Base-by-base conservation (phyloP, 371 early-diverging fungal species). In the Amoeboaphelidium protococcarum region DNA sequence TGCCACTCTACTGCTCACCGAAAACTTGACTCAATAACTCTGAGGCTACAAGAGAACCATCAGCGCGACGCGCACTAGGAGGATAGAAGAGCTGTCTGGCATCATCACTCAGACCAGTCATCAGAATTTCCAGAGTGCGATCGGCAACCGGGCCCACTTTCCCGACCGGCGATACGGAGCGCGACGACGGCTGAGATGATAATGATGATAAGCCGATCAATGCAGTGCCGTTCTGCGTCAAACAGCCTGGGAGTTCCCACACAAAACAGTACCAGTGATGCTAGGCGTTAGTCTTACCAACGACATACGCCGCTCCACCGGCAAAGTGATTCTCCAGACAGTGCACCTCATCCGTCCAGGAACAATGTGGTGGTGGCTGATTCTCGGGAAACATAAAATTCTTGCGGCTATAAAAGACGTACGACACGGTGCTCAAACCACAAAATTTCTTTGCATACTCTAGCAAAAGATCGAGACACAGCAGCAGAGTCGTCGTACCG, bases 191-290 rank as follows among this genome's bases (percentile, higher is more conserved):
- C n/a, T n/a, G n/a, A n/a, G n/a, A n/a, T n/a, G n/a, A n/a, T n/a
- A n/a, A n/a, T n/a, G n/a, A n/a, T n/a, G n/a, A n/a, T n/a, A n/a
- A n/a, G n/a, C n/a, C n/a, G n/a, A n/a, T n/a, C n/a, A n/a, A n/a
- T n/a, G n/a, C n/a, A n/a, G n/a, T n/a, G n/a, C n/a, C n/a, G n/a
- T n/a, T n/a, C n/a, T n/a, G n/a, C 45, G 47, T 45, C 47, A 40
- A 51, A 40, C 50, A 61, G 16, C 16, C 37, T 6, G 37, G 16
- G 6, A 31, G 10, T 31, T 31, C 37, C 37, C 37, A 31, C 53
- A 80, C 56, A 59, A 88, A 94, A 26, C 85, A 63, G 60, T 83
- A 78, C 95, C 95, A 94, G 60, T 90, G 88, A 49, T 90, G 90
- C 37, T 16, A n/a, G n/a, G n/a, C 77, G 55, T 79, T 82, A 50